A percentile compares a stretch with the other conserved stretches of the same genome.
phyloP scores from a whole-genome alignment of 2,329 filamentous ascomycete species.

The Ophiostoma populinum region DNA sequence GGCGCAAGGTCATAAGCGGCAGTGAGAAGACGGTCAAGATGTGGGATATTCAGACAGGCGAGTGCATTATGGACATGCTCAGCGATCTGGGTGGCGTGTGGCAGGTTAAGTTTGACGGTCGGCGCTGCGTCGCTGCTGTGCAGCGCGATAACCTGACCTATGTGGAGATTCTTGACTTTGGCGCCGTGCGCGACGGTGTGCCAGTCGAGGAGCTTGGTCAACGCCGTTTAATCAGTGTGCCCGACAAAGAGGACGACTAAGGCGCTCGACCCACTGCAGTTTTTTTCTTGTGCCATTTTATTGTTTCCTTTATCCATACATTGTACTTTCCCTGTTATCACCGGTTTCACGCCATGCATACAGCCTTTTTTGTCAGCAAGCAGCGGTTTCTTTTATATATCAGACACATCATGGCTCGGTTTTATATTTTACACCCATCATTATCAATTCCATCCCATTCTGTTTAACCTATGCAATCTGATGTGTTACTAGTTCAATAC shows the following conservation, averaged over 20 bases:
- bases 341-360: too few relatives aligned
- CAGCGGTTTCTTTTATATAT: too few relatives aligned
- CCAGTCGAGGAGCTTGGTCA: constrained; percentile 1
- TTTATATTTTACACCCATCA: too few relatives aligned
- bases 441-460: too few relatives aligned
- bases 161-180: constrained; percentile 97
- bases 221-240: background rate
- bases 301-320: background rate
- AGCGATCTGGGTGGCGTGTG: constrained; percentile 93
- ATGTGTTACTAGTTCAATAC: too few relatives aligned
- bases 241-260: background rate
- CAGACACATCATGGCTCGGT: too few relatives aligned
- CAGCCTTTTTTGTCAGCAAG: too few relatives aligned
- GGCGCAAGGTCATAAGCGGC: constrained; percentile 88
- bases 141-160: constrained; percentile 86
- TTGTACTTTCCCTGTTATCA: too few relatives aligned
- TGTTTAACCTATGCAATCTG: too few relatives aligned
- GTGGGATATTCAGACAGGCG: constrained; percentile 89
- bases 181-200: constrained; percentile 58
- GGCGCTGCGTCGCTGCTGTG: constrained; percentile 88
- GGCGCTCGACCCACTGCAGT: too few relatives aligned
- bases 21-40: constrained; percentile 94
- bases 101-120: constrained; percentile 96
- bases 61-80: constrained; percentile 82
- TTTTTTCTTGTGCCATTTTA: background rate